phyloP scores from a whole-genome alignment of 2,329 filamentous ascomycete species.

The Pseudogymnoascus sp. region DNA sequence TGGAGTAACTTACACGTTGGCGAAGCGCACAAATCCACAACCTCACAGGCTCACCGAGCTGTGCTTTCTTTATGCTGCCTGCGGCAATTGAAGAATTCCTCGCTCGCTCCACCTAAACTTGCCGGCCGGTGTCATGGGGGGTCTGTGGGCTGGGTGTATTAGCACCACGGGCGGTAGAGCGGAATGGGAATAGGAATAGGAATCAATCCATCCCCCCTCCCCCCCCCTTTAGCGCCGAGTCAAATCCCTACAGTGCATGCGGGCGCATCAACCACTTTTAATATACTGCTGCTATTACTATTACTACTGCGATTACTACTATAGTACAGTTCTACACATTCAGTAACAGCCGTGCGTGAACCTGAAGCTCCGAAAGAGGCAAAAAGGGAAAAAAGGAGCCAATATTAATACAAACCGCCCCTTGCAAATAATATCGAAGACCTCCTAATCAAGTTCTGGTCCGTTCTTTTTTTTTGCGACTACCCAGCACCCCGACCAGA shows the following conservation, averaged over 20 bases:
- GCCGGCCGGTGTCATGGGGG: neutral
- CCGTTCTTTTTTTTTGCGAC: no score
- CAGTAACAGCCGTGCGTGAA: neutral
- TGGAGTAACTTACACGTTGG: neutral
- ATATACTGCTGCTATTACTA: neutral
- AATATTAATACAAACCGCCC: neutral
- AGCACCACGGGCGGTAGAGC: neutral
- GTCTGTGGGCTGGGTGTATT: no score
- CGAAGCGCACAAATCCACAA: neutral
- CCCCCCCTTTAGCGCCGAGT: neutral
- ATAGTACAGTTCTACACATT: no score
- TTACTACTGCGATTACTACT: no score
- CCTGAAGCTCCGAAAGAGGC: neutral
- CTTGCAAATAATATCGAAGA: neutral
- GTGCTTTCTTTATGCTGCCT: neutral
- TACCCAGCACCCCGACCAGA: no score
- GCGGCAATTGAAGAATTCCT: neutral
- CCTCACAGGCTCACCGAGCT: neutral
- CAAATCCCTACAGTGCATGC: neutral
- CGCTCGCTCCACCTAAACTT: neutral
- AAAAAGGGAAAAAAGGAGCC: neutral
- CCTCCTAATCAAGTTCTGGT: neutral
- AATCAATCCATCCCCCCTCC: no score
- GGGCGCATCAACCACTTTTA: neutral
- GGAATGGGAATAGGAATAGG: neutral